Evolutionary conservation across 2,329 filamentous ascomycete species (phyloP).

Genomic region (Biscogniauxia mediterranea): DNA sequence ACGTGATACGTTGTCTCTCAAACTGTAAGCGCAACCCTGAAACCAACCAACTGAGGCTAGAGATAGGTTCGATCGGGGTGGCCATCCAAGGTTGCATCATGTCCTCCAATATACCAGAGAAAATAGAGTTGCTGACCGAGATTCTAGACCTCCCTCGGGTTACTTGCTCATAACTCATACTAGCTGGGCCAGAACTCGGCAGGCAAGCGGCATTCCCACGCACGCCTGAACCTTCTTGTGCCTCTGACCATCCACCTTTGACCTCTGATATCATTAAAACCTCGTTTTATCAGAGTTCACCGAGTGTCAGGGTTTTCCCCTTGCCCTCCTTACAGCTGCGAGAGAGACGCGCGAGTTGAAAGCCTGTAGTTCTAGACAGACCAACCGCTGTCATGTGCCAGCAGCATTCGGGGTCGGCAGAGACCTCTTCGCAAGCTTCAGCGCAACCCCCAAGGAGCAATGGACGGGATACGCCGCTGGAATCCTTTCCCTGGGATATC

Average conservation of each 20-base stretch:
- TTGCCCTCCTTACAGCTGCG: background rate
- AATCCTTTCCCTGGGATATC: conserved; percentile 65
- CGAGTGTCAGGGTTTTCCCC: background rate
- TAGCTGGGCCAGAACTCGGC: background rate
- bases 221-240: background rate
- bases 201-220: background rate
- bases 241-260: background rate
- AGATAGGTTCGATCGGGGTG: background rate
- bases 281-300: background rate
- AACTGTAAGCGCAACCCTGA: background rate
- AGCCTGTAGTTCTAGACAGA: background rate
- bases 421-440: conserved; percentile 8
- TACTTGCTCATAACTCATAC: background rate
- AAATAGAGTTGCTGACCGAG: background rate
- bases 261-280: background rate
- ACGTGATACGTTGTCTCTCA: background rate
- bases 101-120: background rate
- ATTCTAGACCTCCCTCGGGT: background rate
- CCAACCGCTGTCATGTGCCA: conserved; percentile 25
- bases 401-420: conserved; percentile 19
- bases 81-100: no score
- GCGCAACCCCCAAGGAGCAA: conserved; percentile 8
- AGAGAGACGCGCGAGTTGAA: background rate
- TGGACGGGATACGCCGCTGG: conserved; percentile 7
- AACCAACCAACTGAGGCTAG: background rate